phyloP scores from a whole-genome alignment of 2,329 filamentous ascomycete genomes.

The Ceratocystis alfenasii region DNA sequence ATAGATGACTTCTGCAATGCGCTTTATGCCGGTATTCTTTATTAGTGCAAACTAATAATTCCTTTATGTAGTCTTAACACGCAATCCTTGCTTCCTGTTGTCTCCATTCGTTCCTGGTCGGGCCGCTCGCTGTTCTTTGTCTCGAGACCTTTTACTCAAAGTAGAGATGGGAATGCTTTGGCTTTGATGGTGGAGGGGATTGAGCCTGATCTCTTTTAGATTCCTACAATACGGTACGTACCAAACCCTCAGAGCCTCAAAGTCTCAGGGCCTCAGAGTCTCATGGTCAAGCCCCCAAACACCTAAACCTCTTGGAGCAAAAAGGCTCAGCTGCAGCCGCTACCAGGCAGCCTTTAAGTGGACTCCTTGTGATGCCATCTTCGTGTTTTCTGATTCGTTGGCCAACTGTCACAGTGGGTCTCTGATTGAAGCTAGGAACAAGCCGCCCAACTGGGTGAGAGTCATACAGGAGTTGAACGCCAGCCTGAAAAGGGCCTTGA shows the following conservation, averaged over 20 bases:
- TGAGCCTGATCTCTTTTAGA: too few relatives aligned
- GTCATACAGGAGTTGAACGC: constrained; percentile 2
- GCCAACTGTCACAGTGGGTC: constrained; percentile 17
- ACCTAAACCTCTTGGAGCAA: neutral
- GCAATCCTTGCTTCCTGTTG: neutral
- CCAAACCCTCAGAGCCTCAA: too few relatives aligned
- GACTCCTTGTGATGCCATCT: constrained; percentile 19
- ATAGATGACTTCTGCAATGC: too few relatives aligned
- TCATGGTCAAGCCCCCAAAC: neutral
- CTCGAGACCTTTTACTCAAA: neutral
- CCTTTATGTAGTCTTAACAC: neutral
- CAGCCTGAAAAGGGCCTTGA: neutral
- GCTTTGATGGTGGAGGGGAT: too few relatives aligned
- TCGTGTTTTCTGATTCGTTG: constrained; percentile 17
- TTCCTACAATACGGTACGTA: too few relatives aligned
- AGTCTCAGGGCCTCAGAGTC: too few relatives aligned
- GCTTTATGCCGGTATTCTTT: neutral
- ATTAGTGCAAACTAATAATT: neutral
- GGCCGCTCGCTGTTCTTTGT: neutral
- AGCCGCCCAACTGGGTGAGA: neutral
- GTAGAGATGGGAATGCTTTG: neutral
- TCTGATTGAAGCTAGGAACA: neutral
- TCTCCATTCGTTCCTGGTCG: neutral
- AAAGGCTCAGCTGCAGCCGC: neutral
- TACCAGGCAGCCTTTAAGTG: constrained; percentile 9